Evolutionary conservation across 768 basidiomycete genomes (phyloP), one percentile per base, ranked within the genome.

Genomic region (Tulasnella sp.): DNA sequence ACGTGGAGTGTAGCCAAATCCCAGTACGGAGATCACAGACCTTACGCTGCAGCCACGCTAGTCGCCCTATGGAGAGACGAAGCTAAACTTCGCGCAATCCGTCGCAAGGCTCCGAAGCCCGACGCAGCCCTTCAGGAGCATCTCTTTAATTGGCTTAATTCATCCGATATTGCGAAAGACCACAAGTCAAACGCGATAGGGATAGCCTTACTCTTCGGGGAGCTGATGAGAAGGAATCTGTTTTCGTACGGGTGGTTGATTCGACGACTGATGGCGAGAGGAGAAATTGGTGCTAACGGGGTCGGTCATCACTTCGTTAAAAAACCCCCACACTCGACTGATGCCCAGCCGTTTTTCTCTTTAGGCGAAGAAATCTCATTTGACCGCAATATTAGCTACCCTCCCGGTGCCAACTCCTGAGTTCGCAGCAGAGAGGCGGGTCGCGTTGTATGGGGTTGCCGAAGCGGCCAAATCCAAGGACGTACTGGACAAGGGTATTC

Each of bases 11-110:
- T 95, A 40, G 94, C 94, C 0, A 90, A 92, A 3, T 87, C 93
- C 24, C 95, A 96, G 85, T 95, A 92, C 81, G 94, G 95, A 14
- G 92, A 94, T 69, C 95, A 95, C 82, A 88, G 94, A 46, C 91
- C 93, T 0, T 93, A 92, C 83, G 94, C 91, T 41, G 93, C 92
- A 1, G 91, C 90, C 11, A 92, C 92, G 28, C 88, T 95, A 58
- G 90, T 95, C 76, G 88, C 87, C 3, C 87, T 88, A 44, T 93
- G 93, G 89, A 88, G 91, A 48, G 89, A 90, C 77, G 90, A 88
- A 81, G 89, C 90, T 41, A 89, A 89, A 79, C 90, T 91, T 81
- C 90, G 92, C 28, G 92, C 93, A 9, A 88, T 89, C 78, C 88
- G 92, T 42, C 89, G 92, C 22, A 90, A 92, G 78, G 86, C 88